These are phyloP conservation scores for Populus ilicifolia DNA, from an alignment of 345 rosid species.

Conservation along the genomic window DNA sequence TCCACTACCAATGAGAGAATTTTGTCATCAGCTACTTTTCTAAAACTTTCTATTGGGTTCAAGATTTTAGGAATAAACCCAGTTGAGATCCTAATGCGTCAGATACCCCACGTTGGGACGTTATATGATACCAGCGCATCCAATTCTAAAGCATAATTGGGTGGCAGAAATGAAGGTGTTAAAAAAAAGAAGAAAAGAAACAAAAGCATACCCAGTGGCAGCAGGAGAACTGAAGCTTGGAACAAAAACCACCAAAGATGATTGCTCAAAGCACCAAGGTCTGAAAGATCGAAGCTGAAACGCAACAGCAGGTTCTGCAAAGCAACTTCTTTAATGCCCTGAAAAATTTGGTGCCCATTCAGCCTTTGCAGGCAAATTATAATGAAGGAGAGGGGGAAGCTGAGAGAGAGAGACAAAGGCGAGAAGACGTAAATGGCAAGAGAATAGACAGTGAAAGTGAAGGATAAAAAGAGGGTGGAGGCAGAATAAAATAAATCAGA, in stretches of 20 bases:
- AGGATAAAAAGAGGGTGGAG: background rate
- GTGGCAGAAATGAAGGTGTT: background rate
- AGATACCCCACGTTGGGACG: background rate
- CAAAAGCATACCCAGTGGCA: background rate
- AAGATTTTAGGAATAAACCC: background rate
- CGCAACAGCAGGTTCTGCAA: background rate
- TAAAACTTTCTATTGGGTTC: background rate
- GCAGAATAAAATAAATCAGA: background rate
- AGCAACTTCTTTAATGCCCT: background rate
- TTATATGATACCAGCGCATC: background rate
- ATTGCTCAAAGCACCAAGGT: conserved; percentile 4
- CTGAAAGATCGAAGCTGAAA: background rate
- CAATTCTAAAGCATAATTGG: background rate
- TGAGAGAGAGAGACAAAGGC: background rate
- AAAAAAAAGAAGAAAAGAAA: background rate
- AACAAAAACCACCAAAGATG: conserved; percentile 6
- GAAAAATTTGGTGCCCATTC: background rate
- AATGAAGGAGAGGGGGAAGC: too few relatives aligned
- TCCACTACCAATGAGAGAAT: background rate
- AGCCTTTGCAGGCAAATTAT: background rate
- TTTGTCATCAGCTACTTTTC: background rate
- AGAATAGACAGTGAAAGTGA: background rate
- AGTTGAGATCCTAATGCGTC: background rate
- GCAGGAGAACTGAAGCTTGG: background rate
- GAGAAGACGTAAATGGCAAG: background rate